These are phyloP conservation scores for Setomelanomma holmii DNA, from an alignment of 2,329 filamentous ascomycete species.

Conservation along the genomic window DNA sequence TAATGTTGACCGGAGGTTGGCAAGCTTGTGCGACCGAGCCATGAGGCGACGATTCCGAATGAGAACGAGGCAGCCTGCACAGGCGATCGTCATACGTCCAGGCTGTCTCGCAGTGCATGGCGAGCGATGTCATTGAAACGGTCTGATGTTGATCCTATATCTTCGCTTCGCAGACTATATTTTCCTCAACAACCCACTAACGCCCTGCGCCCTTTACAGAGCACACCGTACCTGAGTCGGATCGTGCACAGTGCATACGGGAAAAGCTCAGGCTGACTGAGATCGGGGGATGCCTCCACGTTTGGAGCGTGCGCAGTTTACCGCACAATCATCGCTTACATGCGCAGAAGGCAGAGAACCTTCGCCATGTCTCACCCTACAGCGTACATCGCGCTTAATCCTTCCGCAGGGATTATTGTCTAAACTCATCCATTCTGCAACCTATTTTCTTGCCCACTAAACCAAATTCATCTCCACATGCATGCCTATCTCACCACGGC, in stretches of 20 bases:
- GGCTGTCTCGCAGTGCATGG: no score
- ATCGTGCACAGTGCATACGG: constrained; percentile 1
- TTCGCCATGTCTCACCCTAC: neutral
- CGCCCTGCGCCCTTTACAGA: neutral
- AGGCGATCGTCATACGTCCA: neutral
- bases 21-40: neutral
- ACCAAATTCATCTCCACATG: constrained; percentile 1
- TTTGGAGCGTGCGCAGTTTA: constrained; percentile 14
- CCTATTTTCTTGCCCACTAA: constrained; percentile 5
- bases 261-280: constrained; percentile 5
- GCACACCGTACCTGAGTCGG: neutral
- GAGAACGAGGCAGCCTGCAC: neutral
- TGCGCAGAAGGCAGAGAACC: constrained; percentile 7
- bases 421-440: no score
- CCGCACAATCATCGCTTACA: neutral
- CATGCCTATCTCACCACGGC: neutral
- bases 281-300: constrained; percentile 15
- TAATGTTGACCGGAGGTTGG: neutral
- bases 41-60: neutral
- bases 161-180: neutral
- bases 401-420: constrained; percentile 13
- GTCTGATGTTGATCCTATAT: neutral
- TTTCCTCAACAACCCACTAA: neutral
- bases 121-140: no score
- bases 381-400: constrained; percentile 21